Conservation (phyloP, 495 filamentous ascomycete species). For the Sordaria brevicollis region DNA sequence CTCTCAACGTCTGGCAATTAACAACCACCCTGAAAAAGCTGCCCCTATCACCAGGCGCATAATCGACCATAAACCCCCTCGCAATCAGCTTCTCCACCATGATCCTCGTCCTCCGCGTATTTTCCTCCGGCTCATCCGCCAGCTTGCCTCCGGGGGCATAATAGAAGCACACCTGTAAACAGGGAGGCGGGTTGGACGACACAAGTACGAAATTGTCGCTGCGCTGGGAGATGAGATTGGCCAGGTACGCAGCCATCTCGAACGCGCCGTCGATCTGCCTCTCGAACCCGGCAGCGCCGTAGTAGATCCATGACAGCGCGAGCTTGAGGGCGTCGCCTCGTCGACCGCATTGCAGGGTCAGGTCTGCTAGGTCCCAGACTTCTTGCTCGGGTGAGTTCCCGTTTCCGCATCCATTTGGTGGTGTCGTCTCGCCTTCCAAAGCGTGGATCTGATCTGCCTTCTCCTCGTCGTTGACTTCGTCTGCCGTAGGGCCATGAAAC, state of each 20-base stretch:
- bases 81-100: constrained; percentile 55
- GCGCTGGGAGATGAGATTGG: constrained; percentile 39
- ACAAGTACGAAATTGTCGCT: constrained; percentile 61
- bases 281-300: constrained; percentile 53
- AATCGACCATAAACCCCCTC: constrained; percentile 90
- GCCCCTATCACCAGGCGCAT: constrained; percentile 68
- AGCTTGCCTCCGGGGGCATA: constrained; percentile 52
- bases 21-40: constrained; percentile 86
- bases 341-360: constrained; percentile 87
- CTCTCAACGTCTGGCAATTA: constrained; percentile 58
- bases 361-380: constrained; percentile 83
- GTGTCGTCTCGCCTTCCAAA: neutral
- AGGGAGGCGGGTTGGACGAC: constrained; percentile 68
- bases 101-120: constrained; percentile 57
- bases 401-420: neutral
- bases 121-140: constrained; percentile 42
- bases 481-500: constrained; percentile 50
- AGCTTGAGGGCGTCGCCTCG: constrained; percentile 80
- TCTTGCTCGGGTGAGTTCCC: constrained; percentile 3
- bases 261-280: constrained; percentile 59
- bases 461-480: constrained; percentile 20
- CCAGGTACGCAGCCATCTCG: constrained; percentile 54
- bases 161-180: constrained; percentile 93
- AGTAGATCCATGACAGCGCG: constrained; percentile 79
- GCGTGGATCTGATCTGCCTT: neutral